Evolutionary conservation across 1,284 basidiomycete genomes (phyloP).

Genomic region (Kalmanozyma brasiliensis): DNA sequence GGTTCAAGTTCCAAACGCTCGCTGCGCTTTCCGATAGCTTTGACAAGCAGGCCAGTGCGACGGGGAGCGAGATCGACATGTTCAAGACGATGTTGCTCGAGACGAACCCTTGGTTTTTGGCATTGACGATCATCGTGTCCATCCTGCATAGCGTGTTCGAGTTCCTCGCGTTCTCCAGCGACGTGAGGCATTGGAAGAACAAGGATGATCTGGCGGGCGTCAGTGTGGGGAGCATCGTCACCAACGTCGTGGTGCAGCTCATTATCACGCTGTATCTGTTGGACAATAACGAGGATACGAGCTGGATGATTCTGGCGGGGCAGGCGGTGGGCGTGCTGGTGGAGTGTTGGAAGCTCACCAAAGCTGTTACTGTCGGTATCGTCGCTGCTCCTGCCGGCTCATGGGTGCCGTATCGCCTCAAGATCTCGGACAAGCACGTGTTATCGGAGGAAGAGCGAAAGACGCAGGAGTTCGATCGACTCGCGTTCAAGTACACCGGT

Average conservation of each 20-base stretch:
- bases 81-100: conserved; percentile 70
- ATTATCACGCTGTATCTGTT: conserved; percentile 91
- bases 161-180: conserved; percentile 70
- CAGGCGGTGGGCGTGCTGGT: conserved; percentile 82
- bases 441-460: conserved; percentile 93
- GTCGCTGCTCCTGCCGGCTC: conserved; percentile 74
- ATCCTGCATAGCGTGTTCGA: conserved; percentile 82
- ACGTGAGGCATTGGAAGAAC: conserved; percentile 93
- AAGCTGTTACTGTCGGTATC: conserved; percentile 82
- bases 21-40: conserved; percentile 72
- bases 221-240: conserved; percentile 76
- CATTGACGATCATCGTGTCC: conserved; percentile 78
- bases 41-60: conserved; percentile 76
- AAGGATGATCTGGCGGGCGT: conserved; percentile 77
- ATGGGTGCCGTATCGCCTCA: conserved; percentile 79
- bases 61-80: conserved; percentile 75
- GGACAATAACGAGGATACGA: conserved; percentile 93
- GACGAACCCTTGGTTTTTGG: conserved; percentile 90
- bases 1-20: conserved; percentile 67
- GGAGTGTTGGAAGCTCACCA: conserved; percentile 91
- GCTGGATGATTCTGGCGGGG: conserved; percentile 90
- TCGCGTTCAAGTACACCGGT: conserved; percentile 90
- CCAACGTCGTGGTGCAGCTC: conserved; percentile 85
- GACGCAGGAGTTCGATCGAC: conserved; percentile 90
- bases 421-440: conserved; percentile 89